Base-by-base conservation (phyloP, 345 rosid genomes). In the Litchi chinensis region DNA sequence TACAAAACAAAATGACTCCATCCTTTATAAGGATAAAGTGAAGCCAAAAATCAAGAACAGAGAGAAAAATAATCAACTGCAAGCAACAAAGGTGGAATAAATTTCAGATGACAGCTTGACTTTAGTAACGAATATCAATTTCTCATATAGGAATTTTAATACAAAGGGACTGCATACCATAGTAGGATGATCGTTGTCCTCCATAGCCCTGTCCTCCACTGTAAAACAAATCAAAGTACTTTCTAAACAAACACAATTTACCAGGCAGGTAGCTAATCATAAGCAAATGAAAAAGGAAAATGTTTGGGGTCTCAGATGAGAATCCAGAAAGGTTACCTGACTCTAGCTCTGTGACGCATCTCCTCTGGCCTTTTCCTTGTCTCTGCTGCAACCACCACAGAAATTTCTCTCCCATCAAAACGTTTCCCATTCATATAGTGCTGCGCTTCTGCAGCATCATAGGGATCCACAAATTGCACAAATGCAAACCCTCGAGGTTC, bases 401-500 rank as follows among this genome's bases (percentile, higher is more conserved):
- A 87, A 40, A 96, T 89, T 86, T 91, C 95, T 83, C 97, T 92
- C 63, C 98, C 98, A 72, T 88, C 98, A 90, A 94, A 90, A 12
- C 83, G 82, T 75, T 91, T 89, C 56, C 98, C 93, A 79, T 96
- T 88, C 99, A 96, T 91, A 68, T 93, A 91, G 75, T 89, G 88
- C 77, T 93, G 98, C 79, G 98, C 99, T 84, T 93, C 97, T 24
- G 87, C 76, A 48, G 99, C 97, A 70, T 94, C 99, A 83, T 85
- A 87, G 24, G 94, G 82, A 84, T 96, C 98, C 83, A 96, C 93
- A 87, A 94, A 94, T 89, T 96, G 93, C 85, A 96, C 97, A 89
- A 96, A 96, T 13, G 98, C 99, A 93, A 96, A 94, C 32, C 98
- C 99, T 50, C 98, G 90, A 65, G 98, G 99, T 83, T 91, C 86